A percentile compares a stretch with the other conserved stretches of the same genome.
These are phyloP conservation scores for Myxozyma sirexii DNA, from an alignment of 805 yeast genomes.

Conservation along the genomic window DNA sequence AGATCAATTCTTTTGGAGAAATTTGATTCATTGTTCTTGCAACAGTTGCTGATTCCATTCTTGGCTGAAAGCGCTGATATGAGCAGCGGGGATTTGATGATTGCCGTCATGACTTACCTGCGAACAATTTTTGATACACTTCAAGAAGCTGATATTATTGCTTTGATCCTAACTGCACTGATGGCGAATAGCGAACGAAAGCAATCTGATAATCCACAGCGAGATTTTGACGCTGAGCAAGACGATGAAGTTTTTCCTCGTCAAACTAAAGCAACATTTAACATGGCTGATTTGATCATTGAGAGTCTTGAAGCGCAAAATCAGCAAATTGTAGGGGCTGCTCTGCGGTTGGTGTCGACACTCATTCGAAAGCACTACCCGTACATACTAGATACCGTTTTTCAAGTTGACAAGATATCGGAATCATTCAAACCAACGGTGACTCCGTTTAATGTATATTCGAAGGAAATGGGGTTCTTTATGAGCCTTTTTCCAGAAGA, in stretches of 20 bases:
- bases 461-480: slow-evolving; percentile 28
- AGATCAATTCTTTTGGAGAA: slow-evolving; percentile 32
- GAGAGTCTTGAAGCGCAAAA: slow-evolving; percentile 32
- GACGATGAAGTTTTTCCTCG: not conserved
- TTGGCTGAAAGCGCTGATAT: slow-evolving; percentile 35
- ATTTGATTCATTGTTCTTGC: slow-evolving; percentile 37
- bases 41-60: slow-evolving; percentile 39
- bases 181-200: not conserved
- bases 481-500: slow-evolving; percentile 15
- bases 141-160: slow-evolving; percentile 16
- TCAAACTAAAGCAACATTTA: slow-evolving; percentile 6
- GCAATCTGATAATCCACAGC: not conserved
- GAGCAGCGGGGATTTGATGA: slow-evolving; percentile 28
- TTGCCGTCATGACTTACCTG: slow-evolving; percentile 36
- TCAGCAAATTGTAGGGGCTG: slow-evolving; percentile 30
- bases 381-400: slow-evolving; percentile 28
- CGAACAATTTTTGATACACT: slow-evolving; percentile 36
- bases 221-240: not conserved
- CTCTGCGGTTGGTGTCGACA: slow-evolving; percentile 35
- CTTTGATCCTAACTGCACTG: slow-evolving; percentile 2
- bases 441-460: slow-evolving; percentile 28
- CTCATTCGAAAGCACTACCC: slow-evolving; percentile 39
- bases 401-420: slow-evolving; percentile 19
- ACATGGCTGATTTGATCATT: slow-evolving; percentile 29
- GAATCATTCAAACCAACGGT: slow-evolving; percentile 16